Percentiles rank a stretch among this genome's conserved stretches.
These are phyloP conservation scores for Xylaria sp. DNA, from an alignment of 2,329 filamentous ascomycete species.

Conservation along the genomic window DNA sequence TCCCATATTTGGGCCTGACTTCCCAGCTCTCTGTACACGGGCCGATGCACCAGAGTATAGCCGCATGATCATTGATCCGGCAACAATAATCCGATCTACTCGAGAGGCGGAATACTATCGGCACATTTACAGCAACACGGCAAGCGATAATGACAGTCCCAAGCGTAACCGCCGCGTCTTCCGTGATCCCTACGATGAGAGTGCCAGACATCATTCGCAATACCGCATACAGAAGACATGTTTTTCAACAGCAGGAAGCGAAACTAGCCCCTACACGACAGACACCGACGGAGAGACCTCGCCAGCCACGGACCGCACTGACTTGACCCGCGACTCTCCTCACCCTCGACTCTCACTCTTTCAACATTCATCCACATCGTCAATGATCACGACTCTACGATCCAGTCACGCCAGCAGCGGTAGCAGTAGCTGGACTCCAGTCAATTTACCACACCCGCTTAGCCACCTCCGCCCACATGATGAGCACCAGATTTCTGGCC, in stretches of 20 bases:
- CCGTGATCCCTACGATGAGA: constrained; percentile 43
- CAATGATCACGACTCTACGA: constrained; percentile 36
- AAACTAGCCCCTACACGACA: constrained; percentile 54
- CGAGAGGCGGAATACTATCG: constrained; percentile 59
- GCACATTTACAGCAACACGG: constrained; percentile 47
- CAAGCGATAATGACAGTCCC: constrained; percentile 39
- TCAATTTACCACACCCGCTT: constrained; percentile 37
- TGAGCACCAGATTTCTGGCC: constrained; percentile 42
- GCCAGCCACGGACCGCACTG: constrained; percentile 41
- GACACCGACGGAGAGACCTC: constrained; percentile 55
- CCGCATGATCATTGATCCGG: constrained; percentile 71
- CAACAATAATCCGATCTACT: constrained; percentile 64
- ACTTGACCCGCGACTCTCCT: constrained; percentile 33
- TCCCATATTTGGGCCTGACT: constrained; percentile 87
- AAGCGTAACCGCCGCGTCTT: constrained; percentile 46
- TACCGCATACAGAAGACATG: constrained; percentile 49
- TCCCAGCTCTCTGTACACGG: constrained; percentile 75
- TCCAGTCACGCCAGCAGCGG: constrained; percentile 26
- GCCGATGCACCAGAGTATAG: constrained; percentile 72
- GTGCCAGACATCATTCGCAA: constrained; percentile 36
- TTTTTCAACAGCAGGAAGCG: constrained; percentile 35
- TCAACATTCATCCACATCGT: constrained; percentile 41
- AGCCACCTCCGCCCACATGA: constrained; percentile 31
- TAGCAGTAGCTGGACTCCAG: constrained; percentile 47
- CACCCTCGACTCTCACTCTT: constrained; percentile 30